These are phyloP conservation scores for Macrolepiota albuminosa DNA, from an alignment of 768 basidiomycete genomes.

Conservation along the genomic window DNA sequence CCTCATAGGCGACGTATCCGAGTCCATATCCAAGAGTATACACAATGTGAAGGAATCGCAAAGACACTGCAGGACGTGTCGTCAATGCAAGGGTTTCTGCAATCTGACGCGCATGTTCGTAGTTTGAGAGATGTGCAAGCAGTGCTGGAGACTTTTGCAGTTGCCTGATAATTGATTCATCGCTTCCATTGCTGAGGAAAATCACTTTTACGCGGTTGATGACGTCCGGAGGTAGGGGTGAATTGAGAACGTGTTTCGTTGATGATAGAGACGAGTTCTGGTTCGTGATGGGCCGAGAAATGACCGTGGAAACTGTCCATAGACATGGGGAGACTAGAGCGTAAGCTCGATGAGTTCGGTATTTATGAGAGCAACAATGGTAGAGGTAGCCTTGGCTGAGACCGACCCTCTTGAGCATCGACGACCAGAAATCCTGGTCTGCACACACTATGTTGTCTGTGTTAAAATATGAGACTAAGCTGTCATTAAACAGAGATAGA, in stretches of 20 bases:
- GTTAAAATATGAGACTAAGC: background rate
- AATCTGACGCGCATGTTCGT: constrained; percentile 26
- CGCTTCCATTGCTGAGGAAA: constrained; percentile 2
- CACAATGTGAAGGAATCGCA: constrained; percentile 43
- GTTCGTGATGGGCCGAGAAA: background rate
- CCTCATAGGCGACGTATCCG: constrained; percentile 55
- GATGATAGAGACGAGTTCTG: background rate
- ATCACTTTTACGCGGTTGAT: constrained; percentile 6
- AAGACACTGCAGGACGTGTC: constrained; percentile 32
- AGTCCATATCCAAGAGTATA: constrained; percentile 44
- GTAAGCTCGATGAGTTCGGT: constrained; percentile 6
- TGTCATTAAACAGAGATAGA: background rate
- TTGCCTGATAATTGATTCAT: constrained; percentile 9
- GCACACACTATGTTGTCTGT: constrained; percentile 9
- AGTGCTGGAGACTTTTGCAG: constrained; percentile 17
- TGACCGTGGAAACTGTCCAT: constrained; percentile 6
- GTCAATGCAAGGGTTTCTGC: constrained; percentile 29
- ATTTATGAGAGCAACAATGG: constrained; percentile 25
- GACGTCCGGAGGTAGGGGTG: constrained; percentile 7
- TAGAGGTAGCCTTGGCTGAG: constrained; percentile 50
- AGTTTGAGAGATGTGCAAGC: constrained; percentile 25
- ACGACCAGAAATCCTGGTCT: constrained; percentile 44
- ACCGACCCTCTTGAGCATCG: constrained; percentile 68
- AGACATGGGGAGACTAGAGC: background rate
- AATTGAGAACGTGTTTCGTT: background rate